A percentile compares a stretch with the other conserved stretches of the same genome.
phyloP scores from a whole-genome alignment of 768 basidiomycete species.

The Hydnomerulius pinastri region DNA sequence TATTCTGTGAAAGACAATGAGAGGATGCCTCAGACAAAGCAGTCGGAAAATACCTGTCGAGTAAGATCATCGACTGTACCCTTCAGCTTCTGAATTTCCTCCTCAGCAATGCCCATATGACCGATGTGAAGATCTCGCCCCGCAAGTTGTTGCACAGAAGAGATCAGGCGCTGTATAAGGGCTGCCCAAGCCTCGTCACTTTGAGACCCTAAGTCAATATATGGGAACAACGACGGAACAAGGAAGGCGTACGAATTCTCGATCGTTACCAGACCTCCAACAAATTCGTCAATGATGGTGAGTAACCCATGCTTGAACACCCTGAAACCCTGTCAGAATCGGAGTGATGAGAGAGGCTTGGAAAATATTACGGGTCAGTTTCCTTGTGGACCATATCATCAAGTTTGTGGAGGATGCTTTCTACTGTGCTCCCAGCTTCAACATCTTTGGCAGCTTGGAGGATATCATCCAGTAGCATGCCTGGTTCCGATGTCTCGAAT shows the following conservation, averaged over 20 bases:
- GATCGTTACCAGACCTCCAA: conserved; percentile 57
- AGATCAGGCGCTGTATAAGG: conserved; percentile 60
- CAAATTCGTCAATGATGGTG: conserved; percentile 62
- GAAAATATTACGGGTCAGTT: conserved; percentile 54
- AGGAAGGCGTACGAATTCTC: conserved; percentile 59
- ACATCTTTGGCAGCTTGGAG: conserved; percentile 55
- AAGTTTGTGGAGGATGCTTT: conserved; percentile 61
- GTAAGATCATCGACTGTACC: conserved; percentile 61
- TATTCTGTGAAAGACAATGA: conserved; percentile 12
- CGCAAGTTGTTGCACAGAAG: conserved; percentile 66
- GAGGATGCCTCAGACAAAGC: not conserved
- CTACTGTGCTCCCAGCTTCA: conserved; percentile 35
- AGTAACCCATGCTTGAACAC: conserved; percentile 62
- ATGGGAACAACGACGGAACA: not conserved
- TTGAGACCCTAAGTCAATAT: conserved; percentile 18
- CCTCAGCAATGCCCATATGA: conserved; percentile 44
- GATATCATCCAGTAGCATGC: conserved; percentile 59
- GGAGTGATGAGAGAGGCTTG: not conserved
- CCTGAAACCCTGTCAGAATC: conserved; percentile 37
- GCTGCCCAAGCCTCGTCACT: conserved; percentile 68
- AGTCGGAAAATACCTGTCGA: conserved; percentile 54
- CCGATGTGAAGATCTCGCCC: conserved; percentile 62
- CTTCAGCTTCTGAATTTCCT: conserved; percentile 63
- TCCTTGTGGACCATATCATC: conserved; percentile 58
- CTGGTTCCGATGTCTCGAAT: conserved; percentile 47